Conservation (phyloP, 2,329 filamentous ascomycete species). For the Talaromyces islandicus region DNA sequence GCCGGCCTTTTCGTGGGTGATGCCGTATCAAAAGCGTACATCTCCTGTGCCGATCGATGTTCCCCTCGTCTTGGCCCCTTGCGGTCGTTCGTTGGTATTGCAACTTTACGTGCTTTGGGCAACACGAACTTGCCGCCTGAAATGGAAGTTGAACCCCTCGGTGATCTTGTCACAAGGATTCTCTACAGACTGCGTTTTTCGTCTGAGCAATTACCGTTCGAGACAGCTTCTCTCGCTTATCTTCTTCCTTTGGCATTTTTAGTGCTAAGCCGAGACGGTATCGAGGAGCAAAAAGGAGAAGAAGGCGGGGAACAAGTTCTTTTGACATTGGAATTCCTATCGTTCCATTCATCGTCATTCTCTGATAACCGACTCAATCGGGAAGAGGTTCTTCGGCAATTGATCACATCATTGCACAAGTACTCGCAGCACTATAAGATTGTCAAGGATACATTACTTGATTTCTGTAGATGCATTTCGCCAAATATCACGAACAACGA, state of each 20-base stretch:
- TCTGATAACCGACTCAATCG: slow-evolving; percentile 71
- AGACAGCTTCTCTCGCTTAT: slow-evolving; percentile 81
- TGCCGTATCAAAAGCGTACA: slow-evolving; percentile 68
- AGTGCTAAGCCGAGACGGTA: slow-evolving; percentile 71
- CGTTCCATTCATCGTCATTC: slow-evolving; percentile 78
- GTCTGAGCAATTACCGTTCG: slow-evolving; percentile 89
- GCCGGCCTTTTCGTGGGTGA: slow-evolving; percentile 77
- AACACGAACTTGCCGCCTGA: slow-evolving; percentile 66
- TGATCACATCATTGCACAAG: slow-evolving; percentile 77
- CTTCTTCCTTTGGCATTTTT: slow-evolving; percentile 75
- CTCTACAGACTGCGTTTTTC: slow-evolving; percentile 86
- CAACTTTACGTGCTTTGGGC: slow-evolving; percentile 73
- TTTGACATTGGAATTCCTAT: slow-evolving; percentile 78
- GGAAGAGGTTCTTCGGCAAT: slow-evolving; percentile 61
- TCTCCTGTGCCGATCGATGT: slow-evolving; percentile 71
- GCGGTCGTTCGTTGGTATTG: slow-evolving; percentile 78
- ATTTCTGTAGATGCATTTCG: slow-evolving; percentile 77
- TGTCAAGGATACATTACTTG: slow-evolving; percentile 84
- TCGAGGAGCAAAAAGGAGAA: slow-evolving; percentile 59
- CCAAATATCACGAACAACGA: slow-evolving; percentile 71
- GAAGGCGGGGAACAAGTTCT: slow-evolving; percentile 86
- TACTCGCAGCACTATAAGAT: slow-evolving; percentile 93
- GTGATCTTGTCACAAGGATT: slow-evolving; percentile 74
- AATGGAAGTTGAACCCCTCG: slow-evolving; percentile 72
- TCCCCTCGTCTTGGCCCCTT: slow-evolving; percentile 68